phyloP scores from a whole-genome alignment of 805 yeast genomes.

The Yamadazyma nakazawae region DNA sequence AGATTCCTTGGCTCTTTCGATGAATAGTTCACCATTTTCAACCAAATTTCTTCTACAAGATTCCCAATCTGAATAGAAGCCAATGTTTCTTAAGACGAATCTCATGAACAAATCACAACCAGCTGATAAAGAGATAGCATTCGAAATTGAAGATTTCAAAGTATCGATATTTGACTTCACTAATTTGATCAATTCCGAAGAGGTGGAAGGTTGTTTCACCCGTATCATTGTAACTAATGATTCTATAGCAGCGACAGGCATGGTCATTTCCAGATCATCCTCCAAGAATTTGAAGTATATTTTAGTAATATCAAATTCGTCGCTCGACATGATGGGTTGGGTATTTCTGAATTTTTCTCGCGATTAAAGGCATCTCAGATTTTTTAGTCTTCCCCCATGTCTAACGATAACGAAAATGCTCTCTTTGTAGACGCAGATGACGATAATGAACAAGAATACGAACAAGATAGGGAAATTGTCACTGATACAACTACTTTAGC shows the following conservation, averaged over 20 bases:
- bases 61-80: constrained; percentile 91
- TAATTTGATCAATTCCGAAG: constrained; percentile 84
- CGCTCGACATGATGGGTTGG: constrained; percentile 6
- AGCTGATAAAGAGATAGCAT: constrained; percentile 90
- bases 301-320: constrained; percentile 70
- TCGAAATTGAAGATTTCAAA: constrained; percentile 75
- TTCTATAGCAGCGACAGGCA: constrained; percentile 99
- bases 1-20: constrained; percentile 86
- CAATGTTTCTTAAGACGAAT: constrained; percentile 85
- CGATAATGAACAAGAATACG: background rate
- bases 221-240: constrained; percentile 80
- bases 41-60: constrained; percentile 83
- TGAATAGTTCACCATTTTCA: constrained; percentile 89
- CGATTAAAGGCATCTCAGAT: background rate
- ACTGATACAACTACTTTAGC: background rate
- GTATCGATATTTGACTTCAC: constrained; percentile 73
- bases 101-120: constrained; percentile 97
- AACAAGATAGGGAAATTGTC: background rate
- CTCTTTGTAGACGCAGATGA: constrained; percentile 7
- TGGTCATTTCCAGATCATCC: constrained; percentile 95
- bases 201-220: constrained; percentile 85
- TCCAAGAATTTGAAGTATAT: constrained; percentile 76
- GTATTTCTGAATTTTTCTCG: background rate
- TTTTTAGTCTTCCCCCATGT: background rate
- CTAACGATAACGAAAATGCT: background rate